Conservation (phyloP, 495 filamentous ascomycete species). For the Aspergillus leporis region DNA sequence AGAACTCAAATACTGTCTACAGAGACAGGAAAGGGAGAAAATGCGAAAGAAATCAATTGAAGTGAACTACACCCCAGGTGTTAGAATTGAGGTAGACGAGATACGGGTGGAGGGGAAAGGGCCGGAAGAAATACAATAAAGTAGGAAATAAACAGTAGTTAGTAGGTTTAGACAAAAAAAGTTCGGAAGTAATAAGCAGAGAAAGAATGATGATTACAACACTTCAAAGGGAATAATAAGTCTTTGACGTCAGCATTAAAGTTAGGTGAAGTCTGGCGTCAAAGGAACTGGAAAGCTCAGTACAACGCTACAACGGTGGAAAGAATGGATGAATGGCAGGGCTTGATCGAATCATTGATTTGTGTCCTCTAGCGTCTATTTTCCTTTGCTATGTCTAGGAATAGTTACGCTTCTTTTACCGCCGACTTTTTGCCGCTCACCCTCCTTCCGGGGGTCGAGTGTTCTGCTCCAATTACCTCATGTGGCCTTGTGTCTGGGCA, state of each 20-base stretch:
- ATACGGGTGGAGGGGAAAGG: neutral
- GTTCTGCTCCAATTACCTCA: neutral
- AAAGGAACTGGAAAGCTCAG: slow-evolving; percentile 9
- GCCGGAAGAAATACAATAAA: neutral
- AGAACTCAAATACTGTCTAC: neutral
- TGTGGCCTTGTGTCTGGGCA: neutral
- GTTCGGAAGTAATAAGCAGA: neutral
- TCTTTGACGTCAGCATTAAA: slow-evolving; percentile 24
- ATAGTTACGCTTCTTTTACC: neutral
- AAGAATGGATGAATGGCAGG: too few relatives aligned
- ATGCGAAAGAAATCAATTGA: neutral
- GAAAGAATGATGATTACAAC: slow-evolving; percentile 4
- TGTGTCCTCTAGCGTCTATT: neutral
- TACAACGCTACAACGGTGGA: neutral
- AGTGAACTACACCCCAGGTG: neutral
- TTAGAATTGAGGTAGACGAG: neutral
- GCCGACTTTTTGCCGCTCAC: neutral
- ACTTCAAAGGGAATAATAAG: slow-evolving; percentile 5
- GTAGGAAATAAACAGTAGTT: neutral
- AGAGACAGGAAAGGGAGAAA: neutral
- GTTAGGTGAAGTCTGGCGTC: slow-evolving; percentile 19
- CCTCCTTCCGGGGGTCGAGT: neutral
- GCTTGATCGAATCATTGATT: slow-evolving; percentile 2
- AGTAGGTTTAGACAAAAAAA: neutral
- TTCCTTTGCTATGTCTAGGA: neutral